A percentile compares a stretch with the other conserved stretches of the same genome.
Evolutionary conservation across 2,329 filamentous ascomycete species (phyloP).

Genomic region (Aspergillus sergii): DNA sequence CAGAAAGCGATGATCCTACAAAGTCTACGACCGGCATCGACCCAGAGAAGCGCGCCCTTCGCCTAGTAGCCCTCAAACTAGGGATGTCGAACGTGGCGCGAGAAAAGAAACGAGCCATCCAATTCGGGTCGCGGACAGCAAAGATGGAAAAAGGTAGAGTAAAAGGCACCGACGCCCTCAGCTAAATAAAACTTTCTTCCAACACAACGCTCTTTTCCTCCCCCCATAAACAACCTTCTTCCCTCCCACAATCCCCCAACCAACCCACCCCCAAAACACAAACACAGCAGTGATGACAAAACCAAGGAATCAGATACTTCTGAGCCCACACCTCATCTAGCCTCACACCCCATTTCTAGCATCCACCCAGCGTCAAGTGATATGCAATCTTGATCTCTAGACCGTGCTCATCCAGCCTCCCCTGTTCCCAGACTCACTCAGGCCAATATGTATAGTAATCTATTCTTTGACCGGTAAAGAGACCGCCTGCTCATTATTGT

Average conservation of each 20-base stretch:
- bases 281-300: slow-evolving; percentile 42
- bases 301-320: slow-evolving; percentile 46
- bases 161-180: slow-evolving; percentile 66
- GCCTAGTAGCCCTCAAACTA: slow-evolving; percentile 73
- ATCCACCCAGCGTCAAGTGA: slow-evolving; percentile 2
- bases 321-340: slow-evolving; percentile 29
- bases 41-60: slow-evolving; percentile 77
- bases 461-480: slow-evolving; percentile 8
- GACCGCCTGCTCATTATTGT: slow-evolving; percentile 16
- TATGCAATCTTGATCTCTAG: not conserved
- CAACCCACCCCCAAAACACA: slow-evolving; percentile 12
- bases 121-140: slow-evolving; percentile 79
- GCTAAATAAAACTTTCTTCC: slow-evolving; percentile 23
- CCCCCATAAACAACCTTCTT: not conserved
- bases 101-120: slow-evolving; percentile 94
- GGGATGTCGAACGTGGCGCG: slow-evolving; percentile 70
- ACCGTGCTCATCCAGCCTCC: not conserved
- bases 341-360: slow-evolving; percentile 10
- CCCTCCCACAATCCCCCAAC: not conserved
- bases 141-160: slow-evolving; percentile 72
- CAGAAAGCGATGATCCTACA: slow-evolving; percentile 14
- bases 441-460: not conserved
- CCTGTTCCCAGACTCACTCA: not conserved
- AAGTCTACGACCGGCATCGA: slow-evolving; percentile 55
- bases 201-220: not conserved